Base-by-base conservation (phyloP, 2,329 filamentous ascomycete genomes). In the Calonectria pauciramosa region DNA sequence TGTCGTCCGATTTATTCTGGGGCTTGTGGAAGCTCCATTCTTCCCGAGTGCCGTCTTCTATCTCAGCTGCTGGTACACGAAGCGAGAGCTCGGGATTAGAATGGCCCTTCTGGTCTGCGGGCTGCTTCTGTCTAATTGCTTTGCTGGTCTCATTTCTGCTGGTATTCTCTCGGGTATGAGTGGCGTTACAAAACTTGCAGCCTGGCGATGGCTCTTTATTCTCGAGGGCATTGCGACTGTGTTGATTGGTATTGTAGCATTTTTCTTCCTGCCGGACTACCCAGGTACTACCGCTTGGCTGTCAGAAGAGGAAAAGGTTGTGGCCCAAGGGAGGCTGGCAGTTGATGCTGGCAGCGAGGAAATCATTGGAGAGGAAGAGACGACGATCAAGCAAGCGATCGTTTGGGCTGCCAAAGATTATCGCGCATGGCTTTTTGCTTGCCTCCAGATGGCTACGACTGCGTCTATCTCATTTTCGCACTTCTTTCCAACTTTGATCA, bases 271-370 rank as follows among this genome's bases (percentile, higher is more conserved):
- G 14, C 56, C 56, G 3, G 56, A 60, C 8, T 60, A 60, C 56
- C 56, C 56, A 4, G 56, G 34, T 5, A 60, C 56, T 14, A 60
- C 56, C 13, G 41, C 28, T 16, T 60, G 56, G 56, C 56, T 60
- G 3, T 60, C 56, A 7, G 56, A 60, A 6, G 56, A 60, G 34
- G 56, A 60, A 60, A 60, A 60, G 56, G 56, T 60, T 41, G 56
- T 60, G n/a, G 56, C 56, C 36, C 56, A 60, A 18, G 56, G 56
- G 3, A 36, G 56, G 4, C 34, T 60, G 11, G 56, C 34, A 28
- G 56, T 60, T 60, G 56, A 60, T 18, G 56, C 56, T 28, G 56
- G 56, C 34, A 60, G 56, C 56, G 56, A 60, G 30, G 56, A 60
- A 14, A 41, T 60, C 11, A 60, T 60, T 28, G 56, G 56, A 6